Evolutionary conservation across 2,329 filamentous ascomycete genomes (phyloP).

Genomic region (Penicillium sp.): DNA sequence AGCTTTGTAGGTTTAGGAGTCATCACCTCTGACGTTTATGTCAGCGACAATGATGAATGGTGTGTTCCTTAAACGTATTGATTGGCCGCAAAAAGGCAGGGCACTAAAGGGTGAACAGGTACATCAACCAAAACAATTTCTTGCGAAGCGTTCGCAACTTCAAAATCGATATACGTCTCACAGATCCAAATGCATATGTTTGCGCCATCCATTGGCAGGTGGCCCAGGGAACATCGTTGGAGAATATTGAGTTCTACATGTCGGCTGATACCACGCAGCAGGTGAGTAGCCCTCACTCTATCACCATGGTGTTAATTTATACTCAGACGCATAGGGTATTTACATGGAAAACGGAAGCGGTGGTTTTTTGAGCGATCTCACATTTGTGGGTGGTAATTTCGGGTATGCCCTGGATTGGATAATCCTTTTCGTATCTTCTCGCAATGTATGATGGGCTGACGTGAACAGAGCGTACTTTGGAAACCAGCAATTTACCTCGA

Average conservation of each 20-base stretch:
- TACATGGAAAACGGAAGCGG: too few species aligned
- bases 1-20: constrained; percentile 28
- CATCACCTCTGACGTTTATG: constrained; percentile 25
- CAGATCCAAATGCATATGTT: constrained; percentile 45
- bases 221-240: constrained; percentile 69
- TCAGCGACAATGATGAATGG: constrained; percentile 15
- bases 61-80: background rate
- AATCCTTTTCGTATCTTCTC: too few species aligned
- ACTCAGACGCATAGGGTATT: too few species aligned
- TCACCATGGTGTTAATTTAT: too few species aligned
- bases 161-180: constrained; percentile 26
- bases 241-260: constrained; percentile 73
- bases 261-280: too few species aligned
- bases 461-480: constrained; percentile 41
- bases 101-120: too few species aligned
- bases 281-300: too few species aligned
- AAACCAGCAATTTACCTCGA: constrained; percentile 64
- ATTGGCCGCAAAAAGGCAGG: too few species aligned
- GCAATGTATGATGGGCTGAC: too few species aligned
- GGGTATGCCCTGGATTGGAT: too few species aligned
- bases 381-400: too few species aligned
- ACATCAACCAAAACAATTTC: constrained; percentile 25
- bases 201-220: constrained; percentile 71
- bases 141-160: constrained; percentile 23
- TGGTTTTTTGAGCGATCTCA: too few species aligned